Evolutionary conservation across 768 basidiomycete genomes (phyloP).

Genomic region (Boletales sp.): DNA sequence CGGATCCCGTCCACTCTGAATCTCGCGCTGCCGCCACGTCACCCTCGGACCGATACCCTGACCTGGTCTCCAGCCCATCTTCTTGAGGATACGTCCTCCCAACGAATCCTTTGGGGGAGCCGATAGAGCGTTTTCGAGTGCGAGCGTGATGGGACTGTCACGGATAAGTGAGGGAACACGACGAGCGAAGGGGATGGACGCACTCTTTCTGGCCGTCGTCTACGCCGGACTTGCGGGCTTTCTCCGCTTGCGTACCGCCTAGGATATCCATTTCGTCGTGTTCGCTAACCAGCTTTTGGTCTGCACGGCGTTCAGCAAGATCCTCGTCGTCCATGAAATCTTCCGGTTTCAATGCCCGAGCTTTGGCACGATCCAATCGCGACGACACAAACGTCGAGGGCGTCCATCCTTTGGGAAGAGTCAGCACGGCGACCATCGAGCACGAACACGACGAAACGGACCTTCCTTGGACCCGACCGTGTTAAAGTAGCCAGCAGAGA

Average conservation of each 20-base stretch:
- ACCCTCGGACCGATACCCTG: slow-evolving; percentile 93
- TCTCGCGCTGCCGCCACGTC: slow-evolving; percentile 66
- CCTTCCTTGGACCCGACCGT: slow-evolving; percentile 96
- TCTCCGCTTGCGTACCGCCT: slow-evolving; percentile 52
- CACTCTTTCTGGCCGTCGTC: slow-evolving; percentile 43
- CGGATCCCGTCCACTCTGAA: slow-evolving; percentile 58
- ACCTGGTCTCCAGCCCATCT: slow-evolving; percentile 93
- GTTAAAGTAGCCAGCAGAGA: slow-evolving; percentile 97
- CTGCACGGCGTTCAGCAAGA: slow-evolving; percentile 74
- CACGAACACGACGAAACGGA: slow-evolving; percentile 24
- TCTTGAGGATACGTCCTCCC: slow-evolving; percentile 83
- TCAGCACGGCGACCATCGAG: background rate
- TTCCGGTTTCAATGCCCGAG: slow-evolving; percentile 61
- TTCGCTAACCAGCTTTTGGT: slow-evolving; percentile 70
- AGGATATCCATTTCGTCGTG: slow-evolving; percentile 74
- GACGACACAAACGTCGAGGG: slow-evolving; percentile 94
- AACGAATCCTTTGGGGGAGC: slow-evolving; percentile 76
- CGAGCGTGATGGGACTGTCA: slow-evolving; percentile 56
- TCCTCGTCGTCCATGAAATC: slow-evolving; percentile 99
- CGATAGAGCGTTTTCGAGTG: slow-evolving; percentile 63
- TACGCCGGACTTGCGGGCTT: slow-evolving; percentile 26
- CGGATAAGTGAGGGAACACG: background rate
- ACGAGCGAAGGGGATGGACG: background rate
- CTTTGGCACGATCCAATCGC: slow-evolving; percentile 65
- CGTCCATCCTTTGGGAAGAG: slow-evolving; percentile 73